These are phyloP conservation scores for Rhizoclosmatium sp. DNA, from an alignment of 192 early-diverging fungal species.

Conservation along the genomic window DNA sequence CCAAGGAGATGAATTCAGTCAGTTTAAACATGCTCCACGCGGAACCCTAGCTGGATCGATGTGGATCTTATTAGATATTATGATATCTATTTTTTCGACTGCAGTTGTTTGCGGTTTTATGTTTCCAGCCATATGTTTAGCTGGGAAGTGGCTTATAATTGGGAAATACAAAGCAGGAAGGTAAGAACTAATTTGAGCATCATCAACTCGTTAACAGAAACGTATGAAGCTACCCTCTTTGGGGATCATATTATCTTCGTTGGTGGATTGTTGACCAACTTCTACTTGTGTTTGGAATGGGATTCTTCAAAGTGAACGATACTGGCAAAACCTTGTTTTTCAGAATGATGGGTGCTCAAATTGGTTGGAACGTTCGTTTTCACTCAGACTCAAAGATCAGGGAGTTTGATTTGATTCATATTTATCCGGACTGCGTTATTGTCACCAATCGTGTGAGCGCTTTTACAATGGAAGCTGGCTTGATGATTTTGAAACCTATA, in stretches of 20 bases:
- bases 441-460: slow-evolving; percentile 41
- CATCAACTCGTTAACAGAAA: not conserved
- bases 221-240: slow-evolving; percentile 44
- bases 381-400: slow-evolving; percentile 42
- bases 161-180: slow-evolving; percentile 50
- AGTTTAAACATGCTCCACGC: not conserved
- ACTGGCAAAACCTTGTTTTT: slow-evolving; percentile 35
- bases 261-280: slow-evolving; percentile 56
- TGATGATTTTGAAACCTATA: slow-evolving; percentile 51
- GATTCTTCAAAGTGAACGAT: slow-evolving; percentile 42
- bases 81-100: slow-evolving; percentile 18
- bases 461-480: slow-evolving; percentile 45
- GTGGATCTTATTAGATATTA: slow-evolving; percentile 12
- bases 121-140: slow-evolving; percentile 44
- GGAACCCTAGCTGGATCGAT: not conserved
- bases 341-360: slow-evolving; percentile 44
- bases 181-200: not conserved
- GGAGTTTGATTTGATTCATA: slow-evolving; percentile 57
- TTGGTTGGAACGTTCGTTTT: slow-evolving; percentile 44
- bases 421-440: slow-evolving; percentile 48
- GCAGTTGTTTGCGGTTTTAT: slow-evolving; percentile 29
- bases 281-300: slow-evolving; percentile 32
- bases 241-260: slow-evolving; percentile 53
- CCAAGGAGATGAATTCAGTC: not conserved
- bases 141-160: slow-evolving; percentile 54